A percentile compares a stretch with the other conserved stretches of the same genome.
phyloP scores from a whole-genome alignment of 768 basidiomycete genomes.

The Lyophyllum semitale region DNA sequence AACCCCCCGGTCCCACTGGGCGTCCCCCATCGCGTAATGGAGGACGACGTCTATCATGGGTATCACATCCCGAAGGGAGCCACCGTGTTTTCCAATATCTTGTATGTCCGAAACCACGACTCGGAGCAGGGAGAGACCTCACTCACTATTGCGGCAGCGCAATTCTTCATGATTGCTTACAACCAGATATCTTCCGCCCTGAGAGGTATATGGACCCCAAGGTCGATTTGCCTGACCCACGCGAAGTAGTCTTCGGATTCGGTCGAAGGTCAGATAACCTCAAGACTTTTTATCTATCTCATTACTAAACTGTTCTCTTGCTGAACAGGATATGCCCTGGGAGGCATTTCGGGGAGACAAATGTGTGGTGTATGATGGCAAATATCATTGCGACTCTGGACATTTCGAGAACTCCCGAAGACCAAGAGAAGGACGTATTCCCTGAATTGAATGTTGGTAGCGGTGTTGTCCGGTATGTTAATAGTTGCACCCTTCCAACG shows the following conservation, averaged over 20 bases:
- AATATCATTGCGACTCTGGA: slow-evolving; percentile 47
- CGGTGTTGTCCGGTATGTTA: slow-evolving; percentile 49
- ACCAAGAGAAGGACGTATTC: slow-evolving; percentile 41
- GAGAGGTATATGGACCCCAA: slow-evolving; percentile 50
- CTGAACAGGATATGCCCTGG: slow-evolving; percentile 52
- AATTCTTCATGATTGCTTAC: slow-evolving; percentile 45
- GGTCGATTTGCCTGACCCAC: slow-evolving; percentile 43
- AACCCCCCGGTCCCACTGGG: slow-evolving; percentile 50
- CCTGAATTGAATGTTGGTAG: slow-evolving; percentile 37
- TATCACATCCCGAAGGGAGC: slow-evolving; percentile 47
- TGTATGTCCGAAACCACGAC: slow-evolving; percentile 28
- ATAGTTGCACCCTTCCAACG: background rate
- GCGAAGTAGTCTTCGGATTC: slow-evolving; percentile 56
- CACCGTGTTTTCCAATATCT: slow-evolving; percentile 44
- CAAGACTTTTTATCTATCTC: background rate
- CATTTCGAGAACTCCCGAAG: slow-evolving; percentile 42
- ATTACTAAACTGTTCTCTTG: background rate
- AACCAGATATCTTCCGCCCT: slow-evolving; percentile 50
- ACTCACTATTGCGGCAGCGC: slow-evolving; percentile 28
- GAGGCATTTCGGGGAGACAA: slow-evolving; percentile 50
- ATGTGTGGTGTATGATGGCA: slow-evolving; percentile 47
- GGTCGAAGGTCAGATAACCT: slow-evolving; percentile 44
- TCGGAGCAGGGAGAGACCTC: background rate
- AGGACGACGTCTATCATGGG: slow-evolving; percentile 49
- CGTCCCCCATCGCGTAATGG: slow-evolving; percentile 53